These are phyloP conservation scores for Microsporum ferrugineum DNA, from an alignment of 2,329 filamentous ascomycete species.

Conservation along the genomic window DNA sequence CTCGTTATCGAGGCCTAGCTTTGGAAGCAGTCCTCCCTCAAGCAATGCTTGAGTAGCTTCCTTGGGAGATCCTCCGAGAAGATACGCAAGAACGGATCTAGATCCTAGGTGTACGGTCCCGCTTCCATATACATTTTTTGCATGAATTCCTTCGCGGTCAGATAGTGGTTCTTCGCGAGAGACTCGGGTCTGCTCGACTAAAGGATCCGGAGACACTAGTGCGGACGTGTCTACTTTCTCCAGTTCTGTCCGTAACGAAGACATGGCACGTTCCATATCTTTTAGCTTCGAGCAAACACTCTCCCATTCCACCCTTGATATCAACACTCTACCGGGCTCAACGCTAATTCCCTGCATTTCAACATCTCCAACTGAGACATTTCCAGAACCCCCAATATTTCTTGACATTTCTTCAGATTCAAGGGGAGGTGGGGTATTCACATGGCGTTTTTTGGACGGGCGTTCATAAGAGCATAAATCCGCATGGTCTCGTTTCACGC, in stretches of 20 bases:
- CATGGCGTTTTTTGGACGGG: conserved; percentile 35
- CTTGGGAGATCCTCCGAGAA: conserved; percentile 43
- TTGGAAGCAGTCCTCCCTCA: conserved; percentile 50
- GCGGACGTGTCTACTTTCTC: conserved; percentile 27
- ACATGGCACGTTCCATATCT: conserved; percentile 35
- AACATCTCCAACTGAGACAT: neutral
- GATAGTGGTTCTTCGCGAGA: conserved; percentile 5
- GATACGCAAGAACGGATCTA: conserved; percentile 50
- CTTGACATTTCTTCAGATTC: conserved; percentile 13
- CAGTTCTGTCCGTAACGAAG: conserved; percentile 29
- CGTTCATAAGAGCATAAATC: conserved; percentile 41
- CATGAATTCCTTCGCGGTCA: conserved; percentile 46
- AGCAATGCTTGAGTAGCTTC: conserved; percentile 41
- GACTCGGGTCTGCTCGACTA: conserved; percentile 3
- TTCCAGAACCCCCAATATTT: conserved; percentile 8
- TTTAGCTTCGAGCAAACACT: conserved; percentile 32
- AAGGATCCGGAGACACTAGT: conserved; percentile 6
- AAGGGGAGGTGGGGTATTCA: conserved; percentile 19
- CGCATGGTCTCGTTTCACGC: conserved; percentile 39
- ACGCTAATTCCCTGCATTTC: conserved; percentile 6
- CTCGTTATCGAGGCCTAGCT: conserved; percentile 53
- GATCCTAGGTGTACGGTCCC: conserved; percentile 52
- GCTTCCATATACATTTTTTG: conserved; percentile 47
- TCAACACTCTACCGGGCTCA: conserved; percentile 22
- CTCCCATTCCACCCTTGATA: conserved; percentile 36